phyloP scores from a whole-genome alignment of 345 rosid species.

The Geranium brycei region DNA sequence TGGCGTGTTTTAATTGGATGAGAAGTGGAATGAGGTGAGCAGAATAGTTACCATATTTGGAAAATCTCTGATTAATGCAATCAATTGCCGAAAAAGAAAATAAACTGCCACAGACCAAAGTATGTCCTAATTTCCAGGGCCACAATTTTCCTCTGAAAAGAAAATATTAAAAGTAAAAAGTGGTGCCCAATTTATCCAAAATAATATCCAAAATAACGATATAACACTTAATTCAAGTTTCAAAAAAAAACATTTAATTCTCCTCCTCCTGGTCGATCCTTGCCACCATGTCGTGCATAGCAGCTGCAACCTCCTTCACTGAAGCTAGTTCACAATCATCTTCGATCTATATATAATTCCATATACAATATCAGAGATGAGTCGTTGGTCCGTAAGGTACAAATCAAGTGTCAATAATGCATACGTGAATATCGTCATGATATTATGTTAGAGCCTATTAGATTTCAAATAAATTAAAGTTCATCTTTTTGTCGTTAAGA shows the following conservation, averaged over 20 bases:
- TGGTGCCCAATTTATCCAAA: background rate
- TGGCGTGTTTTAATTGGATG: background rate
- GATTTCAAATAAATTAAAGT: too few relatives aligned
- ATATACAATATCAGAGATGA: too few relatives aligned
- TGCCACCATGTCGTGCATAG: conserved; percentile 37
- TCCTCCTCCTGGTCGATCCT: conserved; percentile 23
- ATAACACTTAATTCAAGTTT: too few relatives aligned
- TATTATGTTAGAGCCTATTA: too few relatives aligned
- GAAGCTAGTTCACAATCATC: conserved; percentile 34
- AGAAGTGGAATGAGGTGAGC: background rate
- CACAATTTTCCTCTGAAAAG: background rate
- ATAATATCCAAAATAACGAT: too few relatives aligned
- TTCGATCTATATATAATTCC: conserved; percentile 28
- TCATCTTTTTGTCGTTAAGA: too few relatives aligned
- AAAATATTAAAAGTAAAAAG: background rate
- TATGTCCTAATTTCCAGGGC: background rate
- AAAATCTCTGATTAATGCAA: background rate
- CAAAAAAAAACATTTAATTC: background rate
- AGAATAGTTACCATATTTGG: background rate
- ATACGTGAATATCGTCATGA: too few relatives aligned
- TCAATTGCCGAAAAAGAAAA: background rate
- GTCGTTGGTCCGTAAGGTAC: too few relatives aligned
- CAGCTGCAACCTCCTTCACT: conserved; percentile 40
- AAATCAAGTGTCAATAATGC: too few relatives aligned
- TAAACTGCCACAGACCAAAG: background rate